Conservation (phyloP, 768 basidiomycete species). For the Termitomyces sp. region DNA sequence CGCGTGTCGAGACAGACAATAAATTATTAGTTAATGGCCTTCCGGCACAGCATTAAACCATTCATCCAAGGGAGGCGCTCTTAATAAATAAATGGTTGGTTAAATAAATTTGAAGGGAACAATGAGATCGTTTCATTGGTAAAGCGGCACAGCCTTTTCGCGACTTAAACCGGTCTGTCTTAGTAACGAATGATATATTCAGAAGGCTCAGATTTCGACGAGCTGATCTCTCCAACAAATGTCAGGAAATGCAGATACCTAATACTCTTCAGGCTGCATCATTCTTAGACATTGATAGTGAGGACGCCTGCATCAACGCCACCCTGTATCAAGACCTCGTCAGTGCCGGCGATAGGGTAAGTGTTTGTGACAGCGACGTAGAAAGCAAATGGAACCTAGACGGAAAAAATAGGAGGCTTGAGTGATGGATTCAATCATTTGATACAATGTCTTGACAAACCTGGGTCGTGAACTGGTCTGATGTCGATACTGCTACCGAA, state of each 20-base stretch:
- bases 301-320: not conserved
- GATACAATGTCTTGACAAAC: not conserved
- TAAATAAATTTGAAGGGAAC: no score
- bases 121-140: no score
- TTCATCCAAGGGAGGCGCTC: no score
- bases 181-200: no score
- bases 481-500: not conserved
- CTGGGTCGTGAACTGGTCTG: constrained; percentile 7
- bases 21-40: no score
- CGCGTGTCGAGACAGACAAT: no score
- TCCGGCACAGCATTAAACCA: no score
- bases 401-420: not conserved
- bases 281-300: not conserved
- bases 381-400: constrained; percentile 1
- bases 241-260: not conserved
- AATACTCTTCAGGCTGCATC: not conserved
- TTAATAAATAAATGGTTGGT: no score
- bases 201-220: no score
- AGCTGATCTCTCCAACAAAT: no score
- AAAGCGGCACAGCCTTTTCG: no score
- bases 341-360: constrained; percentile 3
- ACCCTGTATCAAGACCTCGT: constrained; percentile 12
- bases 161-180: no score
- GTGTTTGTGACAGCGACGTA: constrained; percentile 6
- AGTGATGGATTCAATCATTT: not conserved